Base-by-base conservation (phyloP, 2,329 filamentous ascomycete genomes). In the Chrysosporium keratinophilum region DNA sequence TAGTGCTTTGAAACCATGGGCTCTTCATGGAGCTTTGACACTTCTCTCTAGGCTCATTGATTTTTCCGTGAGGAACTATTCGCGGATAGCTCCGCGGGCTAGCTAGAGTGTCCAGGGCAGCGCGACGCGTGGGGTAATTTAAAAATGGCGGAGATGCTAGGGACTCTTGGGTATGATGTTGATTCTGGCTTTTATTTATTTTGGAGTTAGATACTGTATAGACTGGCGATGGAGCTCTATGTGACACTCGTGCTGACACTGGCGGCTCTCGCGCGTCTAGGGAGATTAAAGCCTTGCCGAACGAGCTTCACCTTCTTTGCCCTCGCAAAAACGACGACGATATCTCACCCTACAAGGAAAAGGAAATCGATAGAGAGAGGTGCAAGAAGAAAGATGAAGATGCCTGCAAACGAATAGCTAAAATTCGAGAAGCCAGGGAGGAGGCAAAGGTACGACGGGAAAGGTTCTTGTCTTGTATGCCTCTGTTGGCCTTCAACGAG, bases 401-500 rank as follows among this genome's bases (percentile, higher is more conserved):
- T 1, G 50, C 42, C 6, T 52, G 50, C 42, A 74, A 75, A 6
- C 59, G 63, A 5, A 66, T 63, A 40, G 61, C 54, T 12, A 62
- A 53, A 28, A 54, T 65, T 42, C 62, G 60, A 45, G 61, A 68
- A 12, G 72, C 78, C 6, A 78, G 87, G 17, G 63, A 76, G 49
- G 74, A 82, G 54, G 78, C 77, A 12, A 73, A 76, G 34, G 64
- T 69, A 7, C 77, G 85, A 33, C 74, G 82, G 56, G 74, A 83
- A 57, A 75, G 80, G 33, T 82, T 83, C 49, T 81, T 86, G 58
- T 81, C 79, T 63, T 85, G 81, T 56, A 82, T 83, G 57, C 74
- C 86, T 41, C 78, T 89, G 12, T 75, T 88, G 53, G 85, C 83
- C 15, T 81, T 87, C 57, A 78, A 77, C 53, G 75, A 78, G 47